phyloP scores from a whole-genome alignment of 2,329 filamentous ascomycete species.

The Pyrenophora teres region DNA sequence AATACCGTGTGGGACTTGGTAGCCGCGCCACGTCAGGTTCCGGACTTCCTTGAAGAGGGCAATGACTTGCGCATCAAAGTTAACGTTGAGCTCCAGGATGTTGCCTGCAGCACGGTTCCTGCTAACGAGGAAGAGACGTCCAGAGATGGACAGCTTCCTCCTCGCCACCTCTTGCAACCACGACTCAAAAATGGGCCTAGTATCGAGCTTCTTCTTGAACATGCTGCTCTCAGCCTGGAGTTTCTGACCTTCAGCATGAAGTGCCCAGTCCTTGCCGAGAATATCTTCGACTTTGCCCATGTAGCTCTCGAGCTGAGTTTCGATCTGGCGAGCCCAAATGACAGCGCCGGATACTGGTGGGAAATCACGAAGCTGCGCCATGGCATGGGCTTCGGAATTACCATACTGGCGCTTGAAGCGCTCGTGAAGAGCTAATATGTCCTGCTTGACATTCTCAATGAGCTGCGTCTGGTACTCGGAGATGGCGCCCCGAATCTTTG shows the following conservation, averaged over 20 bases:
- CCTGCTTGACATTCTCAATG: constrained; percentile 96
- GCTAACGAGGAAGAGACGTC: constrained; percentile 86
- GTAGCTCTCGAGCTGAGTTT: constrained; percentile 91
- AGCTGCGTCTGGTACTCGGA: constrained; percentile 97
- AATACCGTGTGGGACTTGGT: constrained; percentile 89
- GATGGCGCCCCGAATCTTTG: constrained; percentile 98
- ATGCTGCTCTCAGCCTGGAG: constrained; percentile 87
- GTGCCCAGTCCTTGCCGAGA: constrained; percentile 88
- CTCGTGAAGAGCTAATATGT: constrained; percentile 90
- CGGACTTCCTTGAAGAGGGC: constrained; percentile 98
- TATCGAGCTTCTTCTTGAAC: constrained; percentile 96
- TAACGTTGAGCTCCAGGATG: constrained; percentile 84
- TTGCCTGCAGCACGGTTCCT: constrained; percentile 91
- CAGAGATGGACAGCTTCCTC: constrained; percentile 88
- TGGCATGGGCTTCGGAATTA: constrained; percentile 94
- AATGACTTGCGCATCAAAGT: constrained; percentile 97
- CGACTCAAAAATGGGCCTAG: constrained; percentile 88
- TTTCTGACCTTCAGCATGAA: constrained; percentile 94
- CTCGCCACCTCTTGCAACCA: constrained; percentile 91
- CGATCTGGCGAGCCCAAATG: constrained; percentile 96
- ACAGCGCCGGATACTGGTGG: constrained; percentile 96
- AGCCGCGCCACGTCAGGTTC: constrained; percentile 93
- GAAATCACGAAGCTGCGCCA: constrained; percentile 95
- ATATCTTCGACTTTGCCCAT: constrained; percentile 99
- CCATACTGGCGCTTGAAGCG: constrained; percentile 99